Base-by-base conservation (phyloP, 2,329 filamentous ascomycete species). In the Paraphaeosphaeria sporulosa region DNA sequence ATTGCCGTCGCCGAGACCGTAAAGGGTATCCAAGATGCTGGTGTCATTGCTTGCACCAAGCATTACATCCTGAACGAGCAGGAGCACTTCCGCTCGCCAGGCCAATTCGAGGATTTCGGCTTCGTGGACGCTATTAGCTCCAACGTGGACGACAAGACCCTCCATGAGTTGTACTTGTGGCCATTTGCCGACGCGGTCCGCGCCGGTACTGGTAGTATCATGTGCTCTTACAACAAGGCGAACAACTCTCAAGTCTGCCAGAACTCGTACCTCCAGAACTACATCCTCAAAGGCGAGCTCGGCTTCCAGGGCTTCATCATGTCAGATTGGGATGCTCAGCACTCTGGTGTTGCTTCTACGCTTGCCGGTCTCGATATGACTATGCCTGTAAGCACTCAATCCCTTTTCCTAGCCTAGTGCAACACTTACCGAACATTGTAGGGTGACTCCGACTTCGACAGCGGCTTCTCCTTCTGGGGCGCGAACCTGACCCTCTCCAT, bases 401-500 rank as follows among this genome's bases (percentile, higher is more conserved):
- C 19, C 32, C 53, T 1, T n/a, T 27, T 27, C 2, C 38, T 27
- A 30, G 17, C 23, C 21, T 21, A 21, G 43, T 1, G 27, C 6
- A 17, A 17, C 10, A 30, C 8, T 12, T 10, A 38, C 23, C 44
- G 58, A 38, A 55, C 23, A 32, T 17, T 32, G 23, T 38, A 61
- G 59, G 92, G 92, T 57, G 94, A 97, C 73, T 90, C 90, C 1
- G 65, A 80, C 21, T 96, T 97, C 80, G 87, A 90, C 76, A 87
- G 85, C 4, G 91, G 91, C 7, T 77, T 79, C 53, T 90, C 89
- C 19, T 96, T 84, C 82, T 97, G 91, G 90, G 94, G 94, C 10
- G 81, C 89, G 30, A 98, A 98, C 78, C 78, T 98, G 68, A 97
- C 94, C 1, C 82, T 96, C 50, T 92, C 92, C 1, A 89, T 97